Percentiles rank a stretch among this genome's conserved stretches.
phyloP scores from a whole-genome alignment of 306 rosid species.

The Alnus rubra region DNA sequence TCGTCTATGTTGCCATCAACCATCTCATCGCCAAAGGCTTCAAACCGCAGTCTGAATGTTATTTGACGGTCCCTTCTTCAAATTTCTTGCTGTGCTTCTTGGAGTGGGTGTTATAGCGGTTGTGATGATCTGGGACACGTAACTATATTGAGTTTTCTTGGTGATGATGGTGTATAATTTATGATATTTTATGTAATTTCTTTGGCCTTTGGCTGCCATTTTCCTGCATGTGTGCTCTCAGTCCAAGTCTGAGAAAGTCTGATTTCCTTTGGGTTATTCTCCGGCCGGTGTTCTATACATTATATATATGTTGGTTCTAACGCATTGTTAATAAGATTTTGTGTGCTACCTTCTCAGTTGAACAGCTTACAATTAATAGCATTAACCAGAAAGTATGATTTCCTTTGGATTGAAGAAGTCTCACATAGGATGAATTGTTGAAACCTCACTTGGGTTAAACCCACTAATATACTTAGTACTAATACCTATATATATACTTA shows the following conservation, averaged over 20 bases:
- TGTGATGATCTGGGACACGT: conserved; percentile 71
- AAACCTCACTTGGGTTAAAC: too few relatives aligned
- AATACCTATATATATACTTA: too few relatives aligned
- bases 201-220: background rate
- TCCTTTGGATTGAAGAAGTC: too few relatives aligned
- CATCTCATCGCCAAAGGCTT: conserved; percentile 76
- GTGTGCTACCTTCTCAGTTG: too few relatives aligned
- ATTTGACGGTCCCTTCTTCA: conserved; percentile 52
- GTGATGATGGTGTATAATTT: background rate
- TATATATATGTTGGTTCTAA: background rate
- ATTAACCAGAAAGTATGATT: too few relatives aligned
- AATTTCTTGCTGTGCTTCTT: conserved; percentile 63
- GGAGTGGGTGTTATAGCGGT: conserved; percentile 69
- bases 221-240: background rate
- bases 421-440: too few relatives aligned
- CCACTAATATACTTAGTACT: too few relatives aligned
- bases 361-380: too few relatives aligned
- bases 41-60: conserved; percentile 36
- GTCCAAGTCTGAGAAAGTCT: background rate
- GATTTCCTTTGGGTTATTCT: background rate
- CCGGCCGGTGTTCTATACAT: background rate
- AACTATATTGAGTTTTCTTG: background rate
- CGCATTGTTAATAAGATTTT: background rate
- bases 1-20: conserved; percentile 74
- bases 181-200: background rate